Percentiles rank a stretch among this genome's conserved stretches.
These are phyloP conservation scores for Vaccinium macrocarpon DNA, from an alignment of 148 eudicot species.

Conservation along the genomic window DNA sequence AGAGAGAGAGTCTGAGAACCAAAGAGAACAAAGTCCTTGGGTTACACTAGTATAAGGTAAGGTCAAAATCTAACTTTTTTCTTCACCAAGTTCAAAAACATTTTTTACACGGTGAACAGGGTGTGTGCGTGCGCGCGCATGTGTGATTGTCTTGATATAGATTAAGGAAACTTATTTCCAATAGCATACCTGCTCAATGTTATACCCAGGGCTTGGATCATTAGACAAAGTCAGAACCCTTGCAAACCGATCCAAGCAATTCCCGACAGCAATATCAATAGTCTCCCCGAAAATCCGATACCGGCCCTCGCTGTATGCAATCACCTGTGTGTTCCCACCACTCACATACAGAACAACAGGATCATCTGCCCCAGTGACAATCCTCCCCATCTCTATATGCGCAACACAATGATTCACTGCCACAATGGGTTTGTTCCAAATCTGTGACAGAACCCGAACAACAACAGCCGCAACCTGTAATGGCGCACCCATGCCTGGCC, in stretches of 20 bases:
- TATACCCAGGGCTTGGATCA: conserved; percentile 95
- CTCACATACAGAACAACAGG: conserved; percentile 94
- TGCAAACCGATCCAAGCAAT: conserved; percentile 95
- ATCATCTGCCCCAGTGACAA: conserved; percentile 88
- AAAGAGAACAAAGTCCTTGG: too few species aligned
- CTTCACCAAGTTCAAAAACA: background rate
- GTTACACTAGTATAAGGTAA: background rate
- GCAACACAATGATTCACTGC: conserved; percentile 94
- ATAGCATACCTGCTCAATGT: conserved; percentile 80
- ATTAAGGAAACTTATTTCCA: background rate
- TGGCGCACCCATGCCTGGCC: conserved; percentile 98
- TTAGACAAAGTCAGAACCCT: conserved; percentile 81
- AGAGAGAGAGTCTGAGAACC: too few species aligned
- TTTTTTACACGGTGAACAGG: background rate
- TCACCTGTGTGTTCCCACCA: conserved; percentile 96
- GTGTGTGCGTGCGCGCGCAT: background rate
- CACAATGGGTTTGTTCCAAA: conserved; percentile 93
- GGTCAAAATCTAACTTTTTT: background rate
- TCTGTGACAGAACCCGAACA: conserved; percentile 75
- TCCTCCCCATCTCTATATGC: conserved; percentile 95
- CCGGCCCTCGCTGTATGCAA: conserved; percentile 91
- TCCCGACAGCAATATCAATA: conserved; percentile 96
- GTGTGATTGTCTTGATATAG: background rate
- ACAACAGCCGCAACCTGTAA: conserved; percentile 81
- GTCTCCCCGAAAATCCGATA: conserved; percentile 96